A percentile compares a stretch with the other conserved stretches of the same genome.
phyloP scores from a whole-genome alignment of 495 filamentous ascomycete species.

The Bombardia bombarda region DNA sequence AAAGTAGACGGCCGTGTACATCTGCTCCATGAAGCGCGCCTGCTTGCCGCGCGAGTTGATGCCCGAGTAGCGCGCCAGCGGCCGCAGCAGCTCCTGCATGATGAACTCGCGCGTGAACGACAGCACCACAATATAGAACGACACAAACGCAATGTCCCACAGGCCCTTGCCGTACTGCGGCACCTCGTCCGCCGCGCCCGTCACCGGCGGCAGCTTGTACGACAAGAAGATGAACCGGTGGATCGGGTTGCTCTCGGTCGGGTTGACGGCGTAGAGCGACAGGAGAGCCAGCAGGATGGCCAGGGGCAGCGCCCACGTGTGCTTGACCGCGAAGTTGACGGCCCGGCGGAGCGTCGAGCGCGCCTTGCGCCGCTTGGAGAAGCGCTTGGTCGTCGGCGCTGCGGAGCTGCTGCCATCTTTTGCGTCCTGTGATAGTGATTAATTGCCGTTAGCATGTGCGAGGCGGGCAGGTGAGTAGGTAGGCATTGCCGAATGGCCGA shows the following conservation, averaged over 20 bases:
- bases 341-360: conserved; percentile 58
- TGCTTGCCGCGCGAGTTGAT: conserved; percentile 73
- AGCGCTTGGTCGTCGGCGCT: conserved; percentile 30
- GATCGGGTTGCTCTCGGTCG: conserved; percentile 72
- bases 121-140: conserved; percentile 83
- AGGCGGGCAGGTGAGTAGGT: neutral
- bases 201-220: conserved; percentile 58
- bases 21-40: conserved; percentile 92
- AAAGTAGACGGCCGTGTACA: conserved; percentile 97
- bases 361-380: conserved; percentile 49
- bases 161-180: conserved; percentile 84
- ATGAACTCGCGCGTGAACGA: conserved; percentile 93
- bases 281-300: conserved; percentile 58
- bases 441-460: neutral
- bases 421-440: conserved; percentile 9
- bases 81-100: conserved; percentile 88
- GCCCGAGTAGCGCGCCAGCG: conserved; percentile 61
- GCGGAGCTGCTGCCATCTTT: conserved; percentile 5
- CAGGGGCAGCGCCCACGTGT: conserved; percentile 77
- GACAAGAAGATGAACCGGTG: conserved; percentile 89
- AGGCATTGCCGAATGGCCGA: neutral
- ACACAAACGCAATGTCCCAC: conserved; percentile 78
- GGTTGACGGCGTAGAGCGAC: conserved; percentile 66
- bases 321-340: conserved; percentile 57
- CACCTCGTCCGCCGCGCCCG: conserved; percentile 42